Evolutionary conservation across 306 rosid genomes (phyloP).

Genomic region (Nissolia schottii): DNA sequence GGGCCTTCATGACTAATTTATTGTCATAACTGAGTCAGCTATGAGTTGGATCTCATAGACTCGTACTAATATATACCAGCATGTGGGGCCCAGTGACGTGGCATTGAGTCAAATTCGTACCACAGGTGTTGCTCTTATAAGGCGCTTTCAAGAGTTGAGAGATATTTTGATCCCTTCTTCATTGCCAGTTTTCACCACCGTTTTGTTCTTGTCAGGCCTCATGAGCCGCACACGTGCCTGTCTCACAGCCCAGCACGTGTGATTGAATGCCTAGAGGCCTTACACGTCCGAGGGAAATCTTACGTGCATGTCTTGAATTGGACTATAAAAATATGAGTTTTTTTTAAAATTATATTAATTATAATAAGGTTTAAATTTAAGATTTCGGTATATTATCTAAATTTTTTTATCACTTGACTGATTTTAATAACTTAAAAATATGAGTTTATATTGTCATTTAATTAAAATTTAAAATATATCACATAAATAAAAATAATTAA

Average conservation of each 20-base stretch:
- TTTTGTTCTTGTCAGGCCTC: background rate
- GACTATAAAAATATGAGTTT: too few relatives aligned
- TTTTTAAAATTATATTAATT: too few relatives aligned
- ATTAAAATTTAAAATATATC: too few relatives aligned
- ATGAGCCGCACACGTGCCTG: background rate
- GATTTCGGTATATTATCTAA: too few relatives aligned
- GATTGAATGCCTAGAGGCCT: background rate
- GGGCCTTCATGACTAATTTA: constrained; percentile 15
- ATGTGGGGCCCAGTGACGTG: constrained; percentile 42
- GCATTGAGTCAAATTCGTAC: constrained; percentile 34
- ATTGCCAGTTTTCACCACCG: background rate
- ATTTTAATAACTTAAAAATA: too few relatives aligned
- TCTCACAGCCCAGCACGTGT: background rate
- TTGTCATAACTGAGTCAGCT: constrained; percentile 43
- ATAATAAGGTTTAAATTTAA: too few relatives aligned
- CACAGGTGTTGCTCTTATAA: background rate
- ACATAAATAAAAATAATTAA: too few relatives aligned
- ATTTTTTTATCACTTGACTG: too few relatives aligned
- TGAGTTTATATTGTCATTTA: too few relatives aligned
- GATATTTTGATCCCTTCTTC: background rate
- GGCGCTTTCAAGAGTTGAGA: background rate
- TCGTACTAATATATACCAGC: background rate
- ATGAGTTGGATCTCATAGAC: constrained; percentile 45
- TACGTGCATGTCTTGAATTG: background rate
- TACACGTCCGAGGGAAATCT: constrained; percentile 19